These are phyloP conservation scores for Lunularia cruciata DNA, from an alignment of 225 moss, liverwort and hornwort genomes.

Conservation along the genomic window DNA sequence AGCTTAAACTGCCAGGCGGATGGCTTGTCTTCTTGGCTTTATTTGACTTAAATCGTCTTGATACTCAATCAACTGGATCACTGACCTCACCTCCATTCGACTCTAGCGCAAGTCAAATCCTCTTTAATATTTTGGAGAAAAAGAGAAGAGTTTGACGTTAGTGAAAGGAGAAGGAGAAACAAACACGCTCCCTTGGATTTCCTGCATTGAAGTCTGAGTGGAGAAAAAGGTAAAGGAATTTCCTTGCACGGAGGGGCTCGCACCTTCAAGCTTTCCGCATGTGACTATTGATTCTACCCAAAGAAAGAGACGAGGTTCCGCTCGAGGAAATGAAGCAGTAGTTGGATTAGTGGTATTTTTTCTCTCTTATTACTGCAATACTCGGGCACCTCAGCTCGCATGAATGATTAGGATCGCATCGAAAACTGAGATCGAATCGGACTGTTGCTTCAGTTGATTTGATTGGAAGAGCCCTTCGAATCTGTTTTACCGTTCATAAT, in stretches of 20 bases:
- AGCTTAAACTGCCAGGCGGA: too few species aligned
- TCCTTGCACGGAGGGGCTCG: neutral
- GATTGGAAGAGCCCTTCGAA: too few species aligned
- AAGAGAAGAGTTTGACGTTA: neutral
- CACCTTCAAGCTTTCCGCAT: neutral
- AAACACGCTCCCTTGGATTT: neutral
- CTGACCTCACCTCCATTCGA: slow-evolving; percentile 8
- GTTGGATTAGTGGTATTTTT: neutral
- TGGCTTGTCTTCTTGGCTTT: slow-evolving; percentile 4
- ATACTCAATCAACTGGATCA: neutral
- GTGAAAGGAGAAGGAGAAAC: neutral
- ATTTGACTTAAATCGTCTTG: neutral
- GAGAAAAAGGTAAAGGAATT: neutral
- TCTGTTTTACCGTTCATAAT: too few species aligned
- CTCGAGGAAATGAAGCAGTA: neutral
- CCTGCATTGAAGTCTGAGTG: slow-evolving; percentile 4
- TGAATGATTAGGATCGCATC: too few species aligned
- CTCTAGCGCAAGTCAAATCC: slow-evolving; percentile 5
- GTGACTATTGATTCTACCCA: neutral
- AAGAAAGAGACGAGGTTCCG: neutral
- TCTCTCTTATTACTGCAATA: too few species aligned
- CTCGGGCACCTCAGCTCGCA: too few species aligned
- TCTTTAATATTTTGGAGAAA: neutral
- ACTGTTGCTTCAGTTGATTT: neutral
- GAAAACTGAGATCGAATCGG: neutral